Conservation (phyloP, 2,329 filamentous ascomycete genomes). For the Aciculosporium take region DNA sequence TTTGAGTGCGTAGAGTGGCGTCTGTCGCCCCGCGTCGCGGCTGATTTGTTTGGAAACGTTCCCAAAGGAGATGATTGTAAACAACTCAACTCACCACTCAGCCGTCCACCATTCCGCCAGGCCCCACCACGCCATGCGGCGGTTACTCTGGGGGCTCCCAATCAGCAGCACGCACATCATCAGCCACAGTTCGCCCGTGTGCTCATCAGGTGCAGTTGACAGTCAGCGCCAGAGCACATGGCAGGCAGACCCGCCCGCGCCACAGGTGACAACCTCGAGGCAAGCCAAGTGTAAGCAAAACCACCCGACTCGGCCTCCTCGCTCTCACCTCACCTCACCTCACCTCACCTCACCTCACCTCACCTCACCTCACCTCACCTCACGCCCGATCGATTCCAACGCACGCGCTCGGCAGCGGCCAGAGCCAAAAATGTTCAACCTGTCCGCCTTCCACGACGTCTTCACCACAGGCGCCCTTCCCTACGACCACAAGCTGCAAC, state of each 20-base stretch:
- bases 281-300: background rate
- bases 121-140: too few species aligned
- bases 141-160: too few species aligned
- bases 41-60: conserved; percentile 25
- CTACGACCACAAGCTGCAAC: conserved; percentile 46
- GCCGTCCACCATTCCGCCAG: background rate
- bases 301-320: background rate
- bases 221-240: background rate
- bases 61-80: conserved; percentile 24
- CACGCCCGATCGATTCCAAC: too few species aligned
- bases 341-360: too few species aligned
- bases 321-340: too few species aligned
- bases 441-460: conserved; percentile 52
- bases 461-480: conserved; percentile 47
- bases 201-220: too few species aligned
- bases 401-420: too few species aligned
- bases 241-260: background rate
- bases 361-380: too few species aligned
- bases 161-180: too few species aligned
- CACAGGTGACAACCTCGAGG: conserved; percentile 11
- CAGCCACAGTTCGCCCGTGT: too few species aligned
- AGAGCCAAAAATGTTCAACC: conserved; percentile 44
- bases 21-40: conserved; percentile 10
- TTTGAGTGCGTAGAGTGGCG: conserved; percentile 4
- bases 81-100: conserved; percentile 16